phyloP scores from a whole-genome alignment of 805 yeast species.

The Yarrowia sp. region DNA sequence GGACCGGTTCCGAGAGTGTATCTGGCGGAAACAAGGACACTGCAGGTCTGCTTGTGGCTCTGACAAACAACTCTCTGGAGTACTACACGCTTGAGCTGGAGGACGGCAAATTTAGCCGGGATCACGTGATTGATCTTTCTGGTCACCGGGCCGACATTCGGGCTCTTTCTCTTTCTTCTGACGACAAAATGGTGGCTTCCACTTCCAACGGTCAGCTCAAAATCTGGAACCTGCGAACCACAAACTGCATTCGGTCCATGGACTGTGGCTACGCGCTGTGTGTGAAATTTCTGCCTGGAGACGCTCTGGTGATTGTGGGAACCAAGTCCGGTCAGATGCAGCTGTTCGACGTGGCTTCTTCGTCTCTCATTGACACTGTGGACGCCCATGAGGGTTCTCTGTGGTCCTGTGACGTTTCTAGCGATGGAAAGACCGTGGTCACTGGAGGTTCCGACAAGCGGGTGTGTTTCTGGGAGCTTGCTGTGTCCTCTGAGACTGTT shows the following conservation, averaged over 20 bases:
- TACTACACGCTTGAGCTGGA: conserved; percentile 65
- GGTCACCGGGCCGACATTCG: conserved; percentile 94
- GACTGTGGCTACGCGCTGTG: conserved; percentile 87
- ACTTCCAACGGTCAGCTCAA: conserved; percentile 91
- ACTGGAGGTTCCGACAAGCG: conserved; percentile 95
- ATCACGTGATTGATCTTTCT: conserved; percentile 67
- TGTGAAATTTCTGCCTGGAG: conserved; percentile 88
- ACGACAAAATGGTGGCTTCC: conserved; percentile 79
- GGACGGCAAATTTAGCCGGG: conserved; percentile 55
- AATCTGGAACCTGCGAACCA: conserved; percentile 81
- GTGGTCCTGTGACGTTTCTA: conserved; percentile 88
- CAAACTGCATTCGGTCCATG: conserved; percentile 81
- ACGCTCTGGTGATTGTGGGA: conserved; percentile 83
- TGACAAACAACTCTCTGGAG: conserved; percentile 78
- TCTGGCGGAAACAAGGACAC: conserved; percentile 47
- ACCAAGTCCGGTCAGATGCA: conserved; percentile 86
- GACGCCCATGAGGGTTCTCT: conserved; percentile 79
- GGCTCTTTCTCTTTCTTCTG: conserved; percentile 80
- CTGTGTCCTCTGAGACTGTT: conserved; percentile 66
- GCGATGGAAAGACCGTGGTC: conserved; percentile 82
- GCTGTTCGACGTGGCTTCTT: conserved; percentile 83
- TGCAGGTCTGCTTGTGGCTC: conserved; percentile 67
- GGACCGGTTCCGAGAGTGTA: conserved; percentile 52
- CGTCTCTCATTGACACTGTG: conserved; percentile 71
- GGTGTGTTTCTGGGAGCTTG: conserved; percentile 88